phyloP scores from a whole-genome alignment of 345 rosid genomes.

The Lumnitzera racemosa region DNA sequence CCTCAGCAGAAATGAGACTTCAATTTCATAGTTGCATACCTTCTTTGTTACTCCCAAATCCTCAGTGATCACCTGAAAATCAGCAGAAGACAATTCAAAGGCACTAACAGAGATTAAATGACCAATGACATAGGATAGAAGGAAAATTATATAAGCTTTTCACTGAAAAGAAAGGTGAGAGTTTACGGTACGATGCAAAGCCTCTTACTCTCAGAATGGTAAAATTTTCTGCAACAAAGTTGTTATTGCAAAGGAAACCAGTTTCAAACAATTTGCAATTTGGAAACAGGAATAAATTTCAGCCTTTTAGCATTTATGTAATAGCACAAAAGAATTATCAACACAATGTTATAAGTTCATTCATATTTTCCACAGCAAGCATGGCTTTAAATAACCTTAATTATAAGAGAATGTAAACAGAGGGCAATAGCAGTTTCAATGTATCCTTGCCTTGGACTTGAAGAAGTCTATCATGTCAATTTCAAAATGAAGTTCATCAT shows the following conservation, averaged over 20 bases:
- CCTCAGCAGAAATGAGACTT: background rate
- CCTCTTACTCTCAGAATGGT: too few species aligned
- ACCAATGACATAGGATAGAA: conserved; percentile 3
- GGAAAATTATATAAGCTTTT: too few species aligned
- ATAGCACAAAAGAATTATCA: too few species aligned
- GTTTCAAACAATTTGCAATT: too few species aligned
- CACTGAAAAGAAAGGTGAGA: background rate
- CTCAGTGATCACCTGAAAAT: conserved; percentile 68
- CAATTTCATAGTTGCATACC: conserved; percentile 29
- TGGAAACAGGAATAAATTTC: too few species aligned
- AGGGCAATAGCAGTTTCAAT: background rate
- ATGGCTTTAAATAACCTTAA: background rate
- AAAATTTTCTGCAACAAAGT: too few species aligned
- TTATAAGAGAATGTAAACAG: background rate
- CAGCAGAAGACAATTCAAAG: conserved; percentile 9
- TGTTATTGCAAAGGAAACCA: too few species aligned
- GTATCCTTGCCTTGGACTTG: conserved; percentile 67
- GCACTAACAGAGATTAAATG: too few species aligned
- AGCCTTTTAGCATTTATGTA: too few species aligned
- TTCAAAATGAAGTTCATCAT: conserved; percentile 96
- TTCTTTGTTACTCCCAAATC: conserved; percentile 87
- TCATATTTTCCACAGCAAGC: too few species aligned
- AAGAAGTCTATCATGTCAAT: conserved; percentile 74
- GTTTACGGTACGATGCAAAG: background rate
- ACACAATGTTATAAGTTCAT: too few species aligned